Base-by-base conservation (phyloP, 805 yeast species). In the Ogataea paraovalis region DNA sequence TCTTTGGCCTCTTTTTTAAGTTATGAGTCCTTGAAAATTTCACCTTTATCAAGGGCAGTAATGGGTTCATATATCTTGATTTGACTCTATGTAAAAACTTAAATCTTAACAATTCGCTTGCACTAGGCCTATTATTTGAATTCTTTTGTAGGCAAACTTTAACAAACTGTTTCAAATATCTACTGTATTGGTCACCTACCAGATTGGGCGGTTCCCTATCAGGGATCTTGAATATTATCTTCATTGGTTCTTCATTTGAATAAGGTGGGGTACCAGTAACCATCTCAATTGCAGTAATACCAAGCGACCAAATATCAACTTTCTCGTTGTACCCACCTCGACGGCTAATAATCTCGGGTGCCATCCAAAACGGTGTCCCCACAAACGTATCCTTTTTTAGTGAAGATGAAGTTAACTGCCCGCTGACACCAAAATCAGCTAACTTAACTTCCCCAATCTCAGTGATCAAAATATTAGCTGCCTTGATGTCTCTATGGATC, bases 301-400 rank as follows among this genome's bases (percentile, higher is more conserved):
- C 99, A 20, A 90, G 71, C 0, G 97, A 89, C 99, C 99, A 94
- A 45, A 94, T 87, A 62, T 94, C 99, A 1, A 90, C 96, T 59
- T 85, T 87, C 52, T 83, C 86, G 60, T 87, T 77, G 64, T 94
- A 90, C 0, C 94, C 96, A 9, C 68, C 64, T 41, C 58, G 51
- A 27, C 64, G 58, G 9, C 51, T 43, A 39, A 94, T 85, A n/a
- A 92, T 86, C 64, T 94, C 99, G 0, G 99, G 99, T 0, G 99
- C 99, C 98, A 92, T 91, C 97, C 97, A 91, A 66, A 80, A 88
- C 13, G 97, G 97, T 0, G 97, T 90, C 1, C 98, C 98, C 44
- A 90, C 96, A 73, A 91, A 84, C 0, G 97, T 87, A 46, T 78
- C 79, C 53, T 83, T 77, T 50, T 73, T 73, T 20, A 71, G 65